These are phyloP conservation scores for Trametes sanguinea DNA, from an alignment of 768 basidiomycete species.

Conservation along the genomic window DNA sequence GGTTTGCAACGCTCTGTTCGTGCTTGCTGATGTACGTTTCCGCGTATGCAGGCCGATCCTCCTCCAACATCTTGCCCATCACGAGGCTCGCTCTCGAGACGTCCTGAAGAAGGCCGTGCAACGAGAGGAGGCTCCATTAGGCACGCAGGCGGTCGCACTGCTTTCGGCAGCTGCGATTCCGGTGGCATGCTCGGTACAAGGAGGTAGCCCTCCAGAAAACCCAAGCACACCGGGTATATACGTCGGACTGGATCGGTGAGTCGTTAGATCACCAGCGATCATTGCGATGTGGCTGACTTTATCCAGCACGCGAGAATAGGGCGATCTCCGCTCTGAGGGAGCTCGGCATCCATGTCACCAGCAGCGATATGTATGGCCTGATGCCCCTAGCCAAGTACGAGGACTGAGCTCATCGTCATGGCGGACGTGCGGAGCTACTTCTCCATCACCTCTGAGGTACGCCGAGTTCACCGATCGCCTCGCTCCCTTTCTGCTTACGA, in stretches of 20 bases:
- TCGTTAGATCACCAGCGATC: background rate
- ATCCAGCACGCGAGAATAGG: background rate
- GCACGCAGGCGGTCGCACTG: constrained; percentile 39
- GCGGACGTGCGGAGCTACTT: constrained; percentile 71
- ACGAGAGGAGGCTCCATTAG: constrained; percentile 43
- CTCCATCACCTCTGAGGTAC: constrained; percentile 48
- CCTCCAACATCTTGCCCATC: constrained; percentile 23
- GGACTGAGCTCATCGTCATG: constrained; percentile 61
- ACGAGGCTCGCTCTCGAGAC: constrained; percentile 25
- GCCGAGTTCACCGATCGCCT: constrained; percentile 47
- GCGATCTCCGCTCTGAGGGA: background rate
- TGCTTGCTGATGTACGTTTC: background rate
- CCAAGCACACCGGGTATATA: background rate
- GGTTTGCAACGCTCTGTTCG: background rate
- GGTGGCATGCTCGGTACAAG: constrained; percentile 26
- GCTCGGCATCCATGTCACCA: background rate
- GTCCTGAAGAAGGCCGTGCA: constrained; percentile 38
- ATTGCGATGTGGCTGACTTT: background rate
- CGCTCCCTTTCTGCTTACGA: constrained; percentile 20
- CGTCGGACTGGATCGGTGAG: background rate
- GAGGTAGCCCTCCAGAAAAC: background rate
- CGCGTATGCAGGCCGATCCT: constrained; percentile 18
- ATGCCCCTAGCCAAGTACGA: constrained; percentile 41
- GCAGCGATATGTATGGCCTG: constrained; percentile 50
- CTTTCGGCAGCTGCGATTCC: constrained; percentile 21